These are phyloP conservation scores for Leonotis leonurus DNA, from an alignment of 257 asterid genomes.

Conservation along the genomic window DNA sequence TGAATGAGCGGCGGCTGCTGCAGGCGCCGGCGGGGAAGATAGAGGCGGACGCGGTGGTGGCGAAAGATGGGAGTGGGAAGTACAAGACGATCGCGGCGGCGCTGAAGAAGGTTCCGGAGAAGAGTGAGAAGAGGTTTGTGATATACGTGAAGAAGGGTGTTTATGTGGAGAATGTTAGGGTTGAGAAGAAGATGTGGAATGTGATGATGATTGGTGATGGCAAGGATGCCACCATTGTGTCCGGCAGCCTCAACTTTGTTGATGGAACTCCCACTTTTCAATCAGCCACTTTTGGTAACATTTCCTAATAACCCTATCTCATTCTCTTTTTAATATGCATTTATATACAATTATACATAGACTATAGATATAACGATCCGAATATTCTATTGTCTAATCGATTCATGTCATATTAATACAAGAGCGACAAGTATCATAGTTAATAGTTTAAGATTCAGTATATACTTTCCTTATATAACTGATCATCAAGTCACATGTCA, in stretches of 20 bases:
- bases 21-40: constrained; percentile 23
- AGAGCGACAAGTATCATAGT: too few relatives aligned
- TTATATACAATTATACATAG: too few relatives aligned
- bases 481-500: too few relatives aligned
- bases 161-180: constrained; percentile 41
- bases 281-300: constrained; percentile 45
- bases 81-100: constrained; percentile 38
- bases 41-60: constrained; percentile 47
- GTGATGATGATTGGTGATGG: constrained; percentile 63
- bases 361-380: too few relatives aligned
- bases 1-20: constrained; percentile 38
- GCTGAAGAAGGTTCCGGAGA: constrained; percentile 37
- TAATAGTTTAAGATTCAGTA: too few relatives aligned
- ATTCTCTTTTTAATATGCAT: not conserved
- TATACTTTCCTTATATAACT: too few relatives aligned
- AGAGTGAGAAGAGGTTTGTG: constrained; percentile 38
- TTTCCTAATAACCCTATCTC: not conserved
- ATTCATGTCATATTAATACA: too few relatives aligned
- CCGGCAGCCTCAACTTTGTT: constrained; percentile 35
- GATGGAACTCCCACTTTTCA: constrained; percentile 59
- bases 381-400: too few relatives aligned
- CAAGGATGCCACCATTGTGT: constrained; percentile 28
- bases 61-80: constrained; percentile 48
- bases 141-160: constrained; percentile 47
- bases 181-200: constrained; percentile 41